Percentiles rank a stretch among this genome's conserved stretches.
These are phyloP conservation scores for Camillea tinctor DNA, from an alignment of 2,329 filamentous ascomycete genomes.

Conservation along the genomic window DNA sequence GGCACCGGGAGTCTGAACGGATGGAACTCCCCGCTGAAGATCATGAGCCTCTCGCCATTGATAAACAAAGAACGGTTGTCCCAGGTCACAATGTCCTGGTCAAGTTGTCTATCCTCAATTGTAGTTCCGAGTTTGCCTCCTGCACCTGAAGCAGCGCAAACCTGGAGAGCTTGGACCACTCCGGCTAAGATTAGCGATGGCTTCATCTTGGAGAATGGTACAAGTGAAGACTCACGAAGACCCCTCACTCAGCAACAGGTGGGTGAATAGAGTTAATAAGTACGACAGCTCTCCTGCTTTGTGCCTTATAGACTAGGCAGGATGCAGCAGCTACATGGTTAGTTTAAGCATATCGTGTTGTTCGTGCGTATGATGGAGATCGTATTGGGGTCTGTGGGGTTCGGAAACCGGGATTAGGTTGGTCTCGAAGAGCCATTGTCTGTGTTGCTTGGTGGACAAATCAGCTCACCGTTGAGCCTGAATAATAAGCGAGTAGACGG, in stretches of 20 bases:
- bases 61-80: constrained; percentile 66
- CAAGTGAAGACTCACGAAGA: not conserved
- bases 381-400: constrained; percentile 21
- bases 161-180: constrained; percentile 11
- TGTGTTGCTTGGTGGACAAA: constrained; percentile 6
- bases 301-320: not conserved
- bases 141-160: not conserved
- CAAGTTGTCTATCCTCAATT: not conserved
- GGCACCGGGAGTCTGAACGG: constrained; percentile 52
- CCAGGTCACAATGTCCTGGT: constrained; percentile 52
- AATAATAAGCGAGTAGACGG: not conserved
- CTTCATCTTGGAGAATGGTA: constrained; percentile 10
- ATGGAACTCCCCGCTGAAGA: constrained; percentile 68
- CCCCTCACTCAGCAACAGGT: constrained; percentile 1
- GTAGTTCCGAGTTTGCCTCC: not conserved
- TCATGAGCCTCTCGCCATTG: constrained; percentile 62
- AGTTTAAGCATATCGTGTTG: constrained; percentile 2
- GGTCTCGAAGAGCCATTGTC: not conserved
- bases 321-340: not conserved
- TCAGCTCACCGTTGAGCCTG: constrained; percentile 7
- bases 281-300: constrained; percentile 4
- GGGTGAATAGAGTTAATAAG: not conserved
- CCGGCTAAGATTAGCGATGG: constrained; percentile 12
- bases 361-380: not conserved
- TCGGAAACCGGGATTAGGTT: constrained; percentile 5